phyloP scores from a whole-genome alignment of 2,329 filamentous ascomycete genomes.

The Hysterium pulicare region DNA sequence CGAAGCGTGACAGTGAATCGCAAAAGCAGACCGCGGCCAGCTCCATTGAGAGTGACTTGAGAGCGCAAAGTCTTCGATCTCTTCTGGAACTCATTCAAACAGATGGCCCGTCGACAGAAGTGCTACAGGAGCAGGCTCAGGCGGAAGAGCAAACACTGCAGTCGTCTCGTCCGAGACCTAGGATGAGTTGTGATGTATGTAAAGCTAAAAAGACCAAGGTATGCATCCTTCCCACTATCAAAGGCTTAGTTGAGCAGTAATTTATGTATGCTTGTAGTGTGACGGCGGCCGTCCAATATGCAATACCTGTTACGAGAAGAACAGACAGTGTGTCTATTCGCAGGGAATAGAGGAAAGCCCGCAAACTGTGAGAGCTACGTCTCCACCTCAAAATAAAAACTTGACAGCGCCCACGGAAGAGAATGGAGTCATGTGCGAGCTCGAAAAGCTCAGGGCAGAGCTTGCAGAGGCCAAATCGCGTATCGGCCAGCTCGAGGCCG shows the following conservation, averaged over 20 bases:
- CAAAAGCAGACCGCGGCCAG: conserved; percentile 23
- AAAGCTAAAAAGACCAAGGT: conserved; percentile 37
- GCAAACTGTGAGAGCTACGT: conserved; percentile 11
- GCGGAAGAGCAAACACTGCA: conserved; percentile 4
- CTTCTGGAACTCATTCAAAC: conserved; percentile 35
- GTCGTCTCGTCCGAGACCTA: conserved; percentile 17
- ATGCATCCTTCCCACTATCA: conserved; percentile 5
- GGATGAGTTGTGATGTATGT: conserved; percentile 35
- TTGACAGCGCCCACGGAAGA: conserved; percentile 16
- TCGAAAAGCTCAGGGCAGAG: conserved; percentile 34
- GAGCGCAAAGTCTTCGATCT: conserved; percentile 35
- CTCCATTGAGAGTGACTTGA: conserved; percentile 37
- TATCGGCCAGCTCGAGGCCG: conserved; percentile 30
- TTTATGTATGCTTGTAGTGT: conserved; percentile 24
- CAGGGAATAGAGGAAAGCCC: conserved; percentile 16
- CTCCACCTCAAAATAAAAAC: conserved; percentile 12
- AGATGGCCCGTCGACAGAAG: conserved; percentile 11
- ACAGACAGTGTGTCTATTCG: conserved; percentile 32
- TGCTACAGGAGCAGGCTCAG: conserved; percentile 6
- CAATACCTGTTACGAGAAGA: conserved; percentile 33
- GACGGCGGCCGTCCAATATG: conserved; percentile 34
- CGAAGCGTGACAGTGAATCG: conserved; percentile 16
- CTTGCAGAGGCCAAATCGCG: conserved; percentile 35
- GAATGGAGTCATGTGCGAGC: conserved; percentile 22
- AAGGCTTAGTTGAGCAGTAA: no score